Base-by-base conservation (phyloP, 495 filamentous ascomycete genomes). In the Darksidea phi region DNA sequence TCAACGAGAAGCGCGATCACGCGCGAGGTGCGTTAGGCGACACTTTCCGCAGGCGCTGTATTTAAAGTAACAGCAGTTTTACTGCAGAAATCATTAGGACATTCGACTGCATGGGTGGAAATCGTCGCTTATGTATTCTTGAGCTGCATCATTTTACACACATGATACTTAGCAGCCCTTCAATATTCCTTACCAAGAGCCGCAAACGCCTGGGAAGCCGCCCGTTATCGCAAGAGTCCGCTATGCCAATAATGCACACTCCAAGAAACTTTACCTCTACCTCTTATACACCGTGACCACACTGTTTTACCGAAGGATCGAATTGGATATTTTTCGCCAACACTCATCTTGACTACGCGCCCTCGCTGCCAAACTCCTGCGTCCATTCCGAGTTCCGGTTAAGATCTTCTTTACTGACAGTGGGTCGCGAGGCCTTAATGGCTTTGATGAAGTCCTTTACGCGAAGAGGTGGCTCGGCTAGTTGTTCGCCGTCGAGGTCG, bases 391-490 rank as follows among this genome's bases (percentile, higher is more conserved):
- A 79, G 74, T 93, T 97, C 63, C 83, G 80, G 62, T 82, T 78
- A 34, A 97, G 80, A 74, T 99, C 94, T 20, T 86, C 88, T 6
- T 80, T 75, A 48, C 90, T 92, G 50, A 99, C 95, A 0, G 95
- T 97, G 23, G 95, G 94, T 64, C 93, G 71, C 4, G 89, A 87
- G 18, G 84, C 85, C 68, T 88, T 91, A 69, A 99, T 87, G 17
- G 94, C 95, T 71, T 91, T 92, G 68, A 94, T 81, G 71, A 99
- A 97, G 73, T 99, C 94, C 71, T 95, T 96, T 38, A 95, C 78
- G 45, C 86, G 80, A 46, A 97, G 84, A 0, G 89, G 79, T 7
- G 95, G 95, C 69, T 97, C 95, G 8, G 92, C 79, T 1, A 99
- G 81, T 61, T 85, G 74, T 21, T 96, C 90, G 6, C 88, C 84